A percentile compares a stretch with the other conserved stretches of the same genome.
These are phyloP conservation scores for Podospora australis DNA, from an alignment of 495 filamentous ascomycete genomes.

Conservation along the genomic window DNA sequence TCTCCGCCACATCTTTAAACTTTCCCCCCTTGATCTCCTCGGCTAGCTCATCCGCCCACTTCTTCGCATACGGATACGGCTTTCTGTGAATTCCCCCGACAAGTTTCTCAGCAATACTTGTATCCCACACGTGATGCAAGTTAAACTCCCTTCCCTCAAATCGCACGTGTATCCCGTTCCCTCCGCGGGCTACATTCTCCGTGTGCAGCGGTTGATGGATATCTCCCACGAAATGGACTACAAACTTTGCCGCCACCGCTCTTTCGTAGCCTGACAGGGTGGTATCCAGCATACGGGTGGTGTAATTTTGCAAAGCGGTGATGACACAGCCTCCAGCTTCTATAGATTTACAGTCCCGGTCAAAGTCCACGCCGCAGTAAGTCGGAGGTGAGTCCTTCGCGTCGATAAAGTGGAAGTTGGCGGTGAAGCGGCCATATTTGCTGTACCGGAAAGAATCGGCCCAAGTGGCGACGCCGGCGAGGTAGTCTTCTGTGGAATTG, in stretches of 20 bases:
- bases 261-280: slow-evolving; percentile 32
- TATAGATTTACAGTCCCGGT: slow-evolving; percentile 55
- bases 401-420: slow-evolving; percentile 66
- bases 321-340: slow-evolving; percentile 56
- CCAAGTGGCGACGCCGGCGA: slow-evolving; percentile 58
- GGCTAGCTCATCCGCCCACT: slow-evolving; percentile 48
- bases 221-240: slow-evolving; percentile 61
- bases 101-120: slow-evolving; percentile 53
- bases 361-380: slow-evolving; percentile 52
- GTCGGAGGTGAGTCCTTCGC: slow-evolving; percentile 57
- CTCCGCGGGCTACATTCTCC: slow-evolving; percentile 53
- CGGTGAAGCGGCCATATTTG: slow-evolving; percentile 48
- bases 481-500: slow-evolving; percentile 45
- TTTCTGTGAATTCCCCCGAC: slow-evolving; percentile 38
- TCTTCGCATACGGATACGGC: slow-evolving; percentile 38
- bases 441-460: slow-evolving; percentile 57
- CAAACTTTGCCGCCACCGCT: slow-evolving; percentile 52
- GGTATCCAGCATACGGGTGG: slow-evolving; percentile 40
- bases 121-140: slow-evolving; percentile 59
- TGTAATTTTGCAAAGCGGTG: slow-evolving; percentile 55
- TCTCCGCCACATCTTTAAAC: slow-evolving; percentile 27
- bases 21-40: slow-evolving; percentile 47
- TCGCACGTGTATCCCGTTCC: slow-evolving; percentile 53
- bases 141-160: slow-evolving; percentile 46
- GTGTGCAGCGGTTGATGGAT: slow-evolving; percentile 62